Evolutionary conservation across 129 eudicot genomes (phyloP).

Genomic region (Centrapalus pauciflorus): DNA sequence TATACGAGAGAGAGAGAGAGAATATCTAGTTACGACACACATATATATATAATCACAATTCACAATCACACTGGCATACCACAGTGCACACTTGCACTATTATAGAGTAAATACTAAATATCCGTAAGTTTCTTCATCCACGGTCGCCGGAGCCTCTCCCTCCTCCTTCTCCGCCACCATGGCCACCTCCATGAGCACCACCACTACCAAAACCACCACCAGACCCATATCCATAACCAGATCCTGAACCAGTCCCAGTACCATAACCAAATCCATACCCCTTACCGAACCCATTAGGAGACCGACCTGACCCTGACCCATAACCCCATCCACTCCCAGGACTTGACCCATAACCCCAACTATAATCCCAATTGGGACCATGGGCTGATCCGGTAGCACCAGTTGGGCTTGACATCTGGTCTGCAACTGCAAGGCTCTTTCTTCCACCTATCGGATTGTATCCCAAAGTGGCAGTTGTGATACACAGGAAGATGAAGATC

Average conservation of each 20-base stretch:
- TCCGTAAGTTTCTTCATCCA: slow-evolving; percentile 6
- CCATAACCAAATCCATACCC: slow-evolving; percentile 74
- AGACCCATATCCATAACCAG: slow-evolving; percentile 49
- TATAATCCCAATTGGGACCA: slow-evolving; percentile 67
- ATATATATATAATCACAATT: too few species aligned
- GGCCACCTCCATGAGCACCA: slow-evolving; percentile 51
- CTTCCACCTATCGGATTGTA: slow-evolving; percentile 29
- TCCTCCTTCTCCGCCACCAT: slow-evolving; percentile 13
- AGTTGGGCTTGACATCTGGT: slow-evolving; percentile 20
- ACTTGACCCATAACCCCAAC: slow-evolving; percentile 71
- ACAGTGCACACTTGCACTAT: slow-evolving; percentile 6
- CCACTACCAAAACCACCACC: slow-evolving; percentile 55
- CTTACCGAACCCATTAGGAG: slow-evolving; percentile 55
- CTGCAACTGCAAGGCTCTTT: slow-evolving; percentile 20
- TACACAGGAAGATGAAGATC: slow-evolving; percentile 27
- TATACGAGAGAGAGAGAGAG: too few species aligned
- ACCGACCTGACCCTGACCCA: slow-evolving; percentile 74
- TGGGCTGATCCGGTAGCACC: slow-evolving; percentile 63
- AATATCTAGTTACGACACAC: too few species aligned
- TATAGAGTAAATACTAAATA: too few species aligned
- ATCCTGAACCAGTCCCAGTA: slow-evolving; percentile 62
- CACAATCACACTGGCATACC: slow-evolving; percentile 5
- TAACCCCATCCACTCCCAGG: slow-evolving; percentile 72
- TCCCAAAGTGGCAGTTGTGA: slow-evolving; percentile 12
- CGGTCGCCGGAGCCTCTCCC: slow-evolving; percentile 13